Conservation (phyloP, 257 asterid species). For the Catharanthus roseus region DNA sequence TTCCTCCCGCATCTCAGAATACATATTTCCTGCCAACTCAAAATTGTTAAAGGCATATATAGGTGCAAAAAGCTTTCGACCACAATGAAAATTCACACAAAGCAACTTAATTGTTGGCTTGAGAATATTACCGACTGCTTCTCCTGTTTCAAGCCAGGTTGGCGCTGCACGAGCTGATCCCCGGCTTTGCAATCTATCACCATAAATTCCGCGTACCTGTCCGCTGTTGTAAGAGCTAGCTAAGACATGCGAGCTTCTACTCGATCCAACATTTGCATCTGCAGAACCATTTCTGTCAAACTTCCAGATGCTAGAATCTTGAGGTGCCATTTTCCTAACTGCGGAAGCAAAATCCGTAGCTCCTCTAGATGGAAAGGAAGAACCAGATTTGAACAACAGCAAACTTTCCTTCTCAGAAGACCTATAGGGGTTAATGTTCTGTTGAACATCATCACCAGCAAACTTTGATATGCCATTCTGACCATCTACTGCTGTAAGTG, state of each 20-base stretch:
- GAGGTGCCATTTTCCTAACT: conserved; percentile 69
- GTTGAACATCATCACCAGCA: conserved; percentile 46
- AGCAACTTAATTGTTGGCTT: conserved; percentile 21
- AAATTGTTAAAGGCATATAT: conserved; percentile 43
- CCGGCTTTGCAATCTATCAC: conserved; percentile 50
- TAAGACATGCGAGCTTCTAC: conserved; percentile 62
- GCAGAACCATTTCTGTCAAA: conserved; percentile 54
- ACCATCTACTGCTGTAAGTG: conserved; percentile 58
- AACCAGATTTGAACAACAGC: conserved; percentile 40
- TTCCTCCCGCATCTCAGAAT: conserved; percentile 93
- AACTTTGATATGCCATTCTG: conserved; percentile 44
- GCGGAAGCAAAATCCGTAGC: conserved; percentile 73
- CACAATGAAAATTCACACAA: conserved; percentile 17
- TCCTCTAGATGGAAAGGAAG: conserved; percentile 61
- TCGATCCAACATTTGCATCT: conserved; percentile 62
- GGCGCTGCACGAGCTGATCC: conserved; percentile 63
- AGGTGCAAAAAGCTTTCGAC: conserved; percentile 21
- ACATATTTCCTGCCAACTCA: conserved; percentile 80
- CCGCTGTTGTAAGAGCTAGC: conserved; percentile 53
- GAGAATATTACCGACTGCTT: conserved; percentile 67
- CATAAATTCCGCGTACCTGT: conserved; percentile 46
- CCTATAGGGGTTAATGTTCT: conserved; percentile 37
- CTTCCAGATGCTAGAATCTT: conserved; percentile 72
- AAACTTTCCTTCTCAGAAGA: conserved; percentile 42
- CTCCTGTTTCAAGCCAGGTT: conserved; percentile 75